Conservation (phyloP, 108 stramenopile genomes). For the Skeletonema costatum region DNA sequence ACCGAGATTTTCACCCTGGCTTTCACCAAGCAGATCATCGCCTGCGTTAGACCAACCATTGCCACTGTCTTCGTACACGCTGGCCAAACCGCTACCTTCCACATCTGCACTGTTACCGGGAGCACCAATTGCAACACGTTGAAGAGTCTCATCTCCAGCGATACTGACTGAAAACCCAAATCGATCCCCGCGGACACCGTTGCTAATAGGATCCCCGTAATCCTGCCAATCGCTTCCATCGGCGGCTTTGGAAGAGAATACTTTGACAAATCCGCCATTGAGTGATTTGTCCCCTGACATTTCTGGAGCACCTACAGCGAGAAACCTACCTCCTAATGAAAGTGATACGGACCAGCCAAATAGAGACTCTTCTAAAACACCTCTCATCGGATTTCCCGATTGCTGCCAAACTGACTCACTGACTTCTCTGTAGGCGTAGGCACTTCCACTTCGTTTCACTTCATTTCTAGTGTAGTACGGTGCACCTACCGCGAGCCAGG, state of each 20-base stretch:
- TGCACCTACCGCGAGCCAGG: slow-evolving; percentile 62
- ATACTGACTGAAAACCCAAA: slow-evolving; percentile 49
- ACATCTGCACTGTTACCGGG: slow-evolving; percentile 33
- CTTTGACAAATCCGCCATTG: slow-evolving; percentile 63
- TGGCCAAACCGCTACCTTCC: slow-evolving; percentile 38
- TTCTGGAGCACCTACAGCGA: slow-evolving; percentile 54
- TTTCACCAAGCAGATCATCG: slow-evolving; percentile 30
- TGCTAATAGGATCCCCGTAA: slow-evolving; percentile 30
- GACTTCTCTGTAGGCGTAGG: slow-evolving; percentile 42
- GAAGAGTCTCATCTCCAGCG: slow-evolving; percentile 18
- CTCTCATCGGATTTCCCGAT: slow-evolving; percentile 34
- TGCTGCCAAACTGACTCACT: slow-evolving; percentile 36
- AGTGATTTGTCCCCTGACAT: slow-evolving; percentile 7
- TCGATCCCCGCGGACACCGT: slow-evolving; percentile 33
- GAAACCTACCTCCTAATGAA: slow-evolving; percentile 29
- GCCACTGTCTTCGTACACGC: slow-evolving; percentile 30
- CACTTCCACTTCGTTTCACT: slow-evolving; percentile 41
- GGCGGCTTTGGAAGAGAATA: slow-evolving; percentile 30
- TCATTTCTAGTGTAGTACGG: slow-evolving; percentile 61
- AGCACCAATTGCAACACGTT: slow-evolving; percentile 46
- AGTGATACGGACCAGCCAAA: slow-evolving; percentile 52
- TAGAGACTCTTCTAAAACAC: slow-evolving; percentile 21
- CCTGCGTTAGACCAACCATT: slow-evolving; percentile 32
- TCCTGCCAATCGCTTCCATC: slow-evolving; percentile 12
- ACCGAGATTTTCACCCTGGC: slow-evolving; percentile 38